A percentile compares a stretch with the other conserved stretches of the same genome.
phyloP scores from a whole-genome alignment of 306 rosid species.

The Cicer cuneatum region DNA sequence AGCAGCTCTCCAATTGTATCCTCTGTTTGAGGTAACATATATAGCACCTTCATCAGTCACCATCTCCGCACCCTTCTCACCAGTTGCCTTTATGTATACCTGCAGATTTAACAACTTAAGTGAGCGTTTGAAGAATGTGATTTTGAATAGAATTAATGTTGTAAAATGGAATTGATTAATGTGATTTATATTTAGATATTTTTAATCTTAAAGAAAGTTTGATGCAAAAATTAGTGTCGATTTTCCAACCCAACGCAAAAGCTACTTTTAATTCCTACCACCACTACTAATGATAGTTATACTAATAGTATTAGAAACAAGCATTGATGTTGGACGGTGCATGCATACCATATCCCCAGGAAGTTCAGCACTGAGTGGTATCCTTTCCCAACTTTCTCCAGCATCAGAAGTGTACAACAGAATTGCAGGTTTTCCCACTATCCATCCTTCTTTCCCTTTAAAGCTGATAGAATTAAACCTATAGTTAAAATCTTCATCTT shows the following conservation, averaged over 20 bases:
- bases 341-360: constrained; percentile 88
- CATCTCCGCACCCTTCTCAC: constrained; percentile 94
- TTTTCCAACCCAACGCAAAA: background rate
- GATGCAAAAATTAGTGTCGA: constrained; percentile 3
- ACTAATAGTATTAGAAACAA: background rate
- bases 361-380: constrained; percentile 86
- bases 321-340: background rate
- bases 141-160: background rate
- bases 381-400: constrained; percentile 90
- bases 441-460: constrained; percentile 96
- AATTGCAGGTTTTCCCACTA: constrained; percentile 91
- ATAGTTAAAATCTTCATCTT: constrained; percentile 95
- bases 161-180: background rate
- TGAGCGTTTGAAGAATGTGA: background rate
- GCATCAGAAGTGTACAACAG: constrained; percentile 85
- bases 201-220: background rate
- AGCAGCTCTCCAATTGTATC: constrained; percentile 97
- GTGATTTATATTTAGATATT: background rate
- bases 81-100: constrained; percentile 96
- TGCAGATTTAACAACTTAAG: constrained; percentile 46
- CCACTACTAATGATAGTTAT: background rate
- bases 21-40: constrained; percentile 87
- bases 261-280: background rate
- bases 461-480: constrained; percentile 92
- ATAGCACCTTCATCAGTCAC: constrained; percentile 98